Base-by-base conservation (phyloP, 2,329 filamentous ascomycete species). In the Apiospora malaysiana region DNA sequence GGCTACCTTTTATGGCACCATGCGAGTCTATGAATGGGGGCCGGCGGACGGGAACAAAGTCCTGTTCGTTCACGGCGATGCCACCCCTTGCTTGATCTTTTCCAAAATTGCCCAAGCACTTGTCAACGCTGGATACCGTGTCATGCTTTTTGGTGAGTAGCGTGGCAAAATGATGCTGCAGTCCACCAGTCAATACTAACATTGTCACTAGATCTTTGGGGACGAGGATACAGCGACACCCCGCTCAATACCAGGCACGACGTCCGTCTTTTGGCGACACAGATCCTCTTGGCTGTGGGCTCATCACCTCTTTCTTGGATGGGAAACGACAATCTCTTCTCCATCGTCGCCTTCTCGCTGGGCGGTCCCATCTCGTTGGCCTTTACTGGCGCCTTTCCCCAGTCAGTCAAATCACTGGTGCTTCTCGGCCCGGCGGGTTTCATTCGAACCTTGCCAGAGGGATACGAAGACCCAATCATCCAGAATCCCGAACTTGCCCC, bases 21-120 rank as follows among this genome's bases (percentile, higher is more conserved):
- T 93, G 72, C 84, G 91, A 66, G 90, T 93, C 2, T 95, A 94
- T 78, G 94, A 97, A 83, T 96, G 91, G 87, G 94, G 94, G 0
- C 92, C 93, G 0, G 86, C 89, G 71, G 82, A 87, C 46, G 93
- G 93, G 0, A 86, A 89, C 32, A 94, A 91, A 77, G 90, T 95
- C 0, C 82, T 97, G 21, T 82, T 97, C 37, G 82, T 97, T n/a
- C 94, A 95, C 79, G 94, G 94, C 7, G 94, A 96, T 76, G 93
- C 90, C 68, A 96, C 93, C 5, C 94, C 94, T 0, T 91, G 90
- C 73, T 83, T 95, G 66, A 87, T 92, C 0, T 82, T 95, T 23
- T 90, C 89, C 2, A 85, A 88, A 51, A 79, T 96, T 45, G 92
- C 92, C 18, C 85, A 89, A 77, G 87, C 85, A 69, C 85, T 97